A percentile compares a stretch with the other conserved stretches of the same genome.
Conservation (phyloP, 192 early-diverging fungal genomes). For the Kickxella alabastrina region DNA sequence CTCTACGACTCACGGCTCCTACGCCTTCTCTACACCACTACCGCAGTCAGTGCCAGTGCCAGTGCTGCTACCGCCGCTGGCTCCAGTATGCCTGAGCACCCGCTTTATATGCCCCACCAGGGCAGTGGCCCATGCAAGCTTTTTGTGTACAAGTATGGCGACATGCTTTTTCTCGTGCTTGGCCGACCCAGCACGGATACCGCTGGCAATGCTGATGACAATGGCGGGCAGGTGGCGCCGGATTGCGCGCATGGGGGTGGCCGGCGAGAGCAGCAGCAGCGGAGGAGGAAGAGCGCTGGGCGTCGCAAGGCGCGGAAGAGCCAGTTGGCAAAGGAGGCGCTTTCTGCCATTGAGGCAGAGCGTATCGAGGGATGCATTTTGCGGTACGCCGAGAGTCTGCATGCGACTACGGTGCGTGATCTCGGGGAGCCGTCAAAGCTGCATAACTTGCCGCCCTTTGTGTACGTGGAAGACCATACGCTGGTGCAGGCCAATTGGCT, state of each 20-base stretch:
- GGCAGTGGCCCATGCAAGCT: constrained; percentile 9
- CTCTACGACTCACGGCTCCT: constrained; percentile 36
- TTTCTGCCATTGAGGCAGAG: constrained; percentile 9
- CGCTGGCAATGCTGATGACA: background rate
- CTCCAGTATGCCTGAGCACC: too few relatives aligned
- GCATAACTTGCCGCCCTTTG: too few relatives aligned
- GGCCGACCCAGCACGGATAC: background rate
- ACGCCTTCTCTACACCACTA: constrained; percentile 7
- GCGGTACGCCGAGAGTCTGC: constrained; percentile 40
- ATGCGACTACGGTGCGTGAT: constrained; percentile 27
- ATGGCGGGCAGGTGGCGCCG: background rate
- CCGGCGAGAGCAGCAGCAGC: too few relatives aligned
- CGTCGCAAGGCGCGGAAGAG: background rate
- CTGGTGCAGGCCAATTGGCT: too few relatives aligned
- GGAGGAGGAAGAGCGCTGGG: background rate
- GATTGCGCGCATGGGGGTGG: background rate
- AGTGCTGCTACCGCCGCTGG: background rate
- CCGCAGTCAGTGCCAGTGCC: background rate
- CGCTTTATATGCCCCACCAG: constrained; percentile 7
- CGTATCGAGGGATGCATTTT: constrained; percentile 17
- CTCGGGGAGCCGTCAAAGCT: too few relatives aligned
- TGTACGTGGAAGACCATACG: too few relatives aligned
- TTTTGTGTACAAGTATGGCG: constrained; percentile 42
- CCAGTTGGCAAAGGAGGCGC: background rate
- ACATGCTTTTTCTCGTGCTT: constrained; percentile 27